Conservation (phyloP, 1,139 yeast genomes). For the Kodamaea sp. region DNA sequence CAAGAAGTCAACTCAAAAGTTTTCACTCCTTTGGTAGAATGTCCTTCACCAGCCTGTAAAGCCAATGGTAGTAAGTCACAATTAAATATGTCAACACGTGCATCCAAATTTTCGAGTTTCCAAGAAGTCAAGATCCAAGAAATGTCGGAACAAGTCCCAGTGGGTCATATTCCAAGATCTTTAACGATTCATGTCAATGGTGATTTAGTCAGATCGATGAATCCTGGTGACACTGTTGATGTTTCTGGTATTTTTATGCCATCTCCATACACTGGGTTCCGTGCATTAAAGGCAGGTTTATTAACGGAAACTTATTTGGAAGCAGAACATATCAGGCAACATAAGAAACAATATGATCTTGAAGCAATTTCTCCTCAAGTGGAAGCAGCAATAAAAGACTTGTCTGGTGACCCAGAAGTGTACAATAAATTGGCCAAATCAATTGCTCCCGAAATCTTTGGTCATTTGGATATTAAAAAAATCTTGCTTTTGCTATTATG, state of each 20-base stretch:
- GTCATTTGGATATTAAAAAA: conserved; percentile 91
- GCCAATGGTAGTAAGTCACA: conserved; percentile 84
- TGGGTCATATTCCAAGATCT: conserved; percentile 93
- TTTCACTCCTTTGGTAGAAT: conserved; percentile 80
- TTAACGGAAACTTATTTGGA: conserved; percentile 92
- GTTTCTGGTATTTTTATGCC: conserved; percentile 91
- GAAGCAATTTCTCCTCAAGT: conserved; percentile 57
- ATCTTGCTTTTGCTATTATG: conserved; percentile 78
- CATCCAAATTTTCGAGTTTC: conserved; percentile 90
- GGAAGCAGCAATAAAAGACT: conserved; percentile 49
- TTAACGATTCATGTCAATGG: conserved; percentile 86
- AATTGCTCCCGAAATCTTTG: conserved; percentile 97
- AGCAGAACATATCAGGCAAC: conserved; percentile 81
- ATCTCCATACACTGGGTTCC: conserved; percentile 91
- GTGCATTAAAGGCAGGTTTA: conserved; percentile 87
- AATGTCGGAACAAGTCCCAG: conserved; percentile 93
- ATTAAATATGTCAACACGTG: conserved; percentile 88
- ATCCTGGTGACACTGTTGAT: conserved; percentile 95
- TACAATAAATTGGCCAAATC: conserved; percentile 81
- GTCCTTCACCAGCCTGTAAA: conserved; percentile 77
- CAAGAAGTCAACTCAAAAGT: conserved; percentile 87
- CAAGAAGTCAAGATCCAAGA: conserved; percentile 96
- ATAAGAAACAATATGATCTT: conserved; percentile 80
- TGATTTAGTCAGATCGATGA: conserved; percentile 76
- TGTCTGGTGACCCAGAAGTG: conserved; percentile 58